Evolutionary conservation across 228 moss, liverwort and hornwort genomes (phyloP), one percentile per base, ranked within the genome.

Genomic region (Sphagnum fallax): DNA sequence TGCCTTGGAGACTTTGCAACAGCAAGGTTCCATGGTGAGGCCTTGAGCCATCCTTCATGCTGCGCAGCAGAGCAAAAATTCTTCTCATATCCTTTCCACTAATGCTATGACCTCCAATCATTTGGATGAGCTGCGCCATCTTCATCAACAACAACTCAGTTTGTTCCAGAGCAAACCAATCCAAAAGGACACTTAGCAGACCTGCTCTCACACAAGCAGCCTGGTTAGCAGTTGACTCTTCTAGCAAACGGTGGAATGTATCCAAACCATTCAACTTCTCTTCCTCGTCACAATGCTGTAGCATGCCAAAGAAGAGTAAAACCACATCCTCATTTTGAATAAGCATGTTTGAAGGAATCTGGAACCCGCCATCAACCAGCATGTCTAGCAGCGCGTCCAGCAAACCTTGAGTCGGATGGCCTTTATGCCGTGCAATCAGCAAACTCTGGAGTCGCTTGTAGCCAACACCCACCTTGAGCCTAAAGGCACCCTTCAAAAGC

Each of bases 31-130:
- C 74, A 74, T 81, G 76, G 6, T 70, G 67, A 53, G 81, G 77
- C 48, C 71, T 76, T 52, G 67, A 73, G 13, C 70, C 70, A 71
- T 77, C 81, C 57, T 80, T 76, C 47, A 70, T 80, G 51, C 80
- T 76, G 9, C 81, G 48, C 62, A 81, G 64, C 65, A 81, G 66
- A 32, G 81, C 72, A 73, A 81, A 81, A 10, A 81, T 77, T 53
- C 68, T 74, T 49, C 81, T 73, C 70, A 81, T 77, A 67, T 81
- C 81, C 67, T 81, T 81, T 62, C 81, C 81, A 68, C 76, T 81
- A 48, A 81, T 77, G 68, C 81, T 81, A 55, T 81, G 81, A 7
- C 81, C 81, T 11, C 81, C 81, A 58, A 81, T 71, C 71, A 77
- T 81, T 77, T 76, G 81, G 63, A 81, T 76, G 61, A 81, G 77